Base-by-base conservation (phyloP, 2,329 filamentous ascomycete species). In the Didymosphaeria variabile region DNA sequence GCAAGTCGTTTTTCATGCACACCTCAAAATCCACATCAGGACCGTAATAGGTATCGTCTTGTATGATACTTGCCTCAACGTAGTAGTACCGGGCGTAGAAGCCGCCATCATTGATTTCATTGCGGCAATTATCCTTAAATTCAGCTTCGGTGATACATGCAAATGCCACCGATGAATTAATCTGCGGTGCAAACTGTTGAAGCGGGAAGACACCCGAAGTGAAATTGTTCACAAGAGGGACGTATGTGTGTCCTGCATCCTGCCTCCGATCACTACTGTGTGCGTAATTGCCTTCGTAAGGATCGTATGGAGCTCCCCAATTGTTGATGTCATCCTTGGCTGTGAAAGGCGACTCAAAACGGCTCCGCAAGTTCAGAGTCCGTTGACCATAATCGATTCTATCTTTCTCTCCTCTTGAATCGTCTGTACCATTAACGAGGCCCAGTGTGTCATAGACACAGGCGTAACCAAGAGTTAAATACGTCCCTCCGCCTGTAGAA, bases 131-230 rank as follows among this genome's bases (percentile, higher is more conserved):
- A 3, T 40, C 13, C 29, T 19, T 23, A 23, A 58, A 64, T 23
- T 56, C 57, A 2, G 57, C 46, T 26, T 60, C 49, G 2, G 54
- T 34, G 21, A 64, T 57, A 5, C 50, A 19, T 5, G 12, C 26
- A 26, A 50, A 58, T 8, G 42, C 29, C 13, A 51, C n/a, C 7
- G 31, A 53, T 2, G 64, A 60, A 34, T 58, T 57, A 2, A 66
- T 62, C 5, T 61, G 64, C 13, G 64, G 64, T 10, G 59, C 59
- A 34, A 52, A 64, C 34, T 66, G 64, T 10, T 50, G 47, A 10
- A 38, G 7, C 7, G 31, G 32, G 29, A 47, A 32, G 2, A 54
- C 54, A n/a, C 61, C 61, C 2, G 57, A 51, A 32, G 31, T 49
- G 50, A 44, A 58, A 19, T 36, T 46, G 4, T 29, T 17, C 17